These are phyloP conservation scores for Mucor piriformis DNA, from an alignment of 371 early-diverging fungal species.

Conservation along the genomic window DNA sequence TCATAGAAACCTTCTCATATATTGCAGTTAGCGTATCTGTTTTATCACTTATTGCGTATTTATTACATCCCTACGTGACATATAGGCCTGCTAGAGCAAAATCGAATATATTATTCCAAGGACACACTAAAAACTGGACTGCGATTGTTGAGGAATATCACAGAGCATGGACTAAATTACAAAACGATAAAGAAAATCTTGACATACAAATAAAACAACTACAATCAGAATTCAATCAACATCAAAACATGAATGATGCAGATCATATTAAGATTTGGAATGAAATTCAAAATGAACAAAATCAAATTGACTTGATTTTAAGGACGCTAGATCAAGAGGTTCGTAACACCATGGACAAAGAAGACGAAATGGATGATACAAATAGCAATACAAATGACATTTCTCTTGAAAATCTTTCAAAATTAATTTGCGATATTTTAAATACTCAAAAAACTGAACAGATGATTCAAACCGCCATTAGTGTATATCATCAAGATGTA, in stretches of 20 bases:
- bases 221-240: not conserved
- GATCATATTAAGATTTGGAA: not conserved
- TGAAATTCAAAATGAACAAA: not conserved
- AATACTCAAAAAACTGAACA: not conserved
- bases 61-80: too few species aligned
- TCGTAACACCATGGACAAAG: not conserved
- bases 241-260: not conserved
- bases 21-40: too few species aligned
- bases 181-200: too few species aligned
- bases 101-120: too few species aligned
- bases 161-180: too few species aligned
- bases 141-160: too few species aligned
- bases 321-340: not conserved
- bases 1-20: too few species aligned
- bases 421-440: not conserved
- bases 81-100: too few species aligned
- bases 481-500: slow-evolving; percentile 54
- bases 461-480: slow-evolving; percentile 23
- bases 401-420: not conserved
- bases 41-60: too few species aligned
- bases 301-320: not conserved
- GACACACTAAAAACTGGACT: too few species aligned
- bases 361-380: not conserved
- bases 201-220: not conserved
- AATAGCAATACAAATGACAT: not conserved